Evolutionary conservation across 495 filamentous ascomycete genomes (phyloP).

Genomic region (Lasiosphaeria ovina): DNA sequence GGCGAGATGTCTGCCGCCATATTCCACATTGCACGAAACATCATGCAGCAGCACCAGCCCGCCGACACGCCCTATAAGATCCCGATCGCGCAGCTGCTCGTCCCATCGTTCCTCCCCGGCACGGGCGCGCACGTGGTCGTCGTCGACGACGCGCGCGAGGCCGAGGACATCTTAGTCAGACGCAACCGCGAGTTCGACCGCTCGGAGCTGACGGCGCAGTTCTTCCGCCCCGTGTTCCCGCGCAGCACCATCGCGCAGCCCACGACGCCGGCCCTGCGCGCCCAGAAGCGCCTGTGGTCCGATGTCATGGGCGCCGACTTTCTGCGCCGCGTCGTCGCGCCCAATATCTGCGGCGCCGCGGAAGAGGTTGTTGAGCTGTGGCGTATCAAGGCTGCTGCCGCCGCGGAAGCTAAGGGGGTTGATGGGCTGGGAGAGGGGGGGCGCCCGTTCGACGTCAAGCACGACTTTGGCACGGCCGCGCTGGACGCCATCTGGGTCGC

Average conservation of each 20-base stretch:
- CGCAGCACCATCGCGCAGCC: slow-evolving; percentile 23
- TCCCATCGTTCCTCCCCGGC: slow-evolving; percentile 16
- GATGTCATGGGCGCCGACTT: slow-evolving; percentile 36
- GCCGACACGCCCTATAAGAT: slow-evolving; percentile 19
- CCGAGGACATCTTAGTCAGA: slow-evolving; percentile 28
- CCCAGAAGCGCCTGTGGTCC: slow-evolving; percentile 30
- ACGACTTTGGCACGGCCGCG: slow-evolving; percentile 31
- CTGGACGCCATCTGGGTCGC: slow-evolving; percentile 37
- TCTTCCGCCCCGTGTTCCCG: slow-evolving; percentile 26
- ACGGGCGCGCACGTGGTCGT: slow-evolving; percentile 21
- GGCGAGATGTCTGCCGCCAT: slow-evolving; percentile 11
- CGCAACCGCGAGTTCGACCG: slow-evolving; percentile 34
- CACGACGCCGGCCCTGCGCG: slow-evolving; percentile 25
- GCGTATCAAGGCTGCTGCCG: slow-evolving; percentile 5
- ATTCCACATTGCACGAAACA: slow-evolving; percentile 14
- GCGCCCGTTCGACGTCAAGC: slow-evolving; percentile 21
- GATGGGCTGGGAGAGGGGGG: no score
- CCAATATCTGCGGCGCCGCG: slow-evolving; percentile 27
- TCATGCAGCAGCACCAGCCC: no score
- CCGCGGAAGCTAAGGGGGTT: no score
- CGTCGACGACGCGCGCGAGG: slow-evolving; percentile 29
- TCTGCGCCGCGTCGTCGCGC: slow-evolving; percentile 30
- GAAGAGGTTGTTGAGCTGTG: slow-evolving; percentile 33
- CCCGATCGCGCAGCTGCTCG: slow-evolving; percentile 30
- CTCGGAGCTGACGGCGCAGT: slow-evolving; percentile 12